These are phyloP conservation scores for Trichoderma erinaceum DNA, from an alignment of 495 filamentous ascomycete species.

Conservation along the genomic window DNA sequence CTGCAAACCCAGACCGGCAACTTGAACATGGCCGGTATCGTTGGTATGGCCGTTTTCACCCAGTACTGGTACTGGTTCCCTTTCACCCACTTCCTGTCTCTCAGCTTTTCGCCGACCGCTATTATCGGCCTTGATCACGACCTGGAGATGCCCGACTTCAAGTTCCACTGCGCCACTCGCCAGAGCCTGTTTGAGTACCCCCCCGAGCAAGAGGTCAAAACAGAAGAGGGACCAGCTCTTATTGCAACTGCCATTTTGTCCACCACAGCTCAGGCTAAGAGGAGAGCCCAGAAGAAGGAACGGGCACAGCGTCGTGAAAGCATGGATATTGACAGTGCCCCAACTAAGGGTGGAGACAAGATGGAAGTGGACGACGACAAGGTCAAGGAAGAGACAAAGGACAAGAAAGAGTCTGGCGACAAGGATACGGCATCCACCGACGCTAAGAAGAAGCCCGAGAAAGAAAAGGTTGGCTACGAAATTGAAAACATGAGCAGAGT, in stretches of 20 bases:
- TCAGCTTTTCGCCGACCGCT: conserved; percentile 88
- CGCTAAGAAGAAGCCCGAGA: conserved; percentile 79
- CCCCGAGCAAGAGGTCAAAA: conserved; percentile 88
- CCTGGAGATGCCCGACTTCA: conserved; percentile 91
- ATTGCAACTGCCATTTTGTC: conserved; percentile 95
- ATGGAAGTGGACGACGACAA: conserved; percentile 83
- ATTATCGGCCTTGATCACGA: conserved; percentile 92
- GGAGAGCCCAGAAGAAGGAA: conserved; percentile 74
- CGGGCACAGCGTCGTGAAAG: conserved; percentile 67
- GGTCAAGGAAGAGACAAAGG: conserved; percentile 53
- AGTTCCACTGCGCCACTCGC: conserved; percentile 87
- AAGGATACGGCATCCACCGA: conserved; percentile 32
- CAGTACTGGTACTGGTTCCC: conserved; percentile 99
- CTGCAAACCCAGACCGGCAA: conserved; percentile 97
- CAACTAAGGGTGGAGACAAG: conserved; percentile 73
- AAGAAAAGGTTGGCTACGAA: conserved; percentile 94
- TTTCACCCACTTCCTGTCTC: conserved; percentile 90
- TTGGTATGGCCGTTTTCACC: conserved; percentile 96
- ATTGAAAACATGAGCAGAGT: conserved; percentile 96
- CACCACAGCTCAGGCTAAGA: conserved; percentile 93
- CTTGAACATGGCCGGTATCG: conserved; percentile 93
- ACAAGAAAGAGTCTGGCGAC: conserved; percentile 43
- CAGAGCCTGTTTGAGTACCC: conserved; percentile 98
- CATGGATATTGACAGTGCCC: conserved; percentile 76
- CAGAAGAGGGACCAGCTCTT: conserved; percentile 86